A percentile compares a stretch with the other conserved stretches of the same genome.
These are phyloP conservation scores for Fusarium sp. DNA, from an alignment of 2,329 filamentous ascomycete species.

Conservation along the genomic window DNA sequence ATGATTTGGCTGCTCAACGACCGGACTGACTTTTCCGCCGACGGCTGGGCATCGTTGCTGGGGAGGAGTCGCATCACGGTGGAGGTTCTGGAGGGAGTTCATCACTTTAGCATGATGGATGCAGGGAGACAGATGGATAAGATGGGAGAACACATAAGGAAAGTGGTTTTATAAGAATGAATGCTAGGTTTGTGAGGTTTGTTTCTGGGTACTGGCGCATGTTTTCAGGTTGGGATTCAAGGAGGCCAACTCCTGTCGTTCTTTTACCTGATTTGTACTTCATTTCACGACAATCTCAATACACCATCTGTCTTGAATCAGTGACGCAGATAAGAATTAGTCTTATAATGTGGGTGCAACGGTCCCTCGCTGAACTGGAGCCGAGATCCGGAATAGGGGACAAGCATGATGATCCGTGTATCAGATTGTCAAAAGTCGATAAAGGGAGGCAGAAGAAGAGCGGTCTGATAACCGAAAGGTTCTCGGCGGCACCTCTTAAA, in stretches of 20 bases:
- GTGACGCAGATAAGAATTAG: not conserved
- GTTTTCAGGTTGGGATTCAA: not conserved
- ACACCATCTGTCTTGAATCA: not conserved
- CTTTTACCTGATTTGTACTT: conserved; percentile 1
- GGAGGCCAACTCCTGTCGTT: not conserved
- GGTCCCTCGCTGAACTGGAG: not conserved
- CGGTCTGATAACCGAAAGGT: not conserved
- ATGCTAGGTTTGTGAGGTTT: not conserved
- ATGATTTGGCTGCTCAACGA: conserved; percentile 80
- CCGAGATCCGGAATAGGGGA: not conserved
- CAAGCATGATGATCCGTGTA: not conserved
- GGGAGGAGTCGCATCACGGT: conserved; percentile 19
- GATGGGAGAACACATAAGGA: conserved; percentile 24
- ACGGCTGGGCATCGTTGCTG: conserved; percentile 41
- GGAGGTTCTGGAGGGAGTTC: conserved; percentile 24
- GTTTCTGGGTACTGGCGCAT: not conserved
- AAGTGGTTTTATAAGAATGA: not conserved
- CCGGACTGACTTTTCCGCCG: conserved; percentile 70
- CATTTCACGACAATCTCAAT: not conserved
- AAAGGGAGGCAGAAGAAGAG: not conserved
- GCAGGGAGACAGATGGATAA: conserved; percentile 32
- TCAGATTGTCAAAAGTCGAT: not conserved
- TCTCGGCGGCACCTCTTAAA: not conserved
- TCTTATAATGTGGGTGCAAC: not conserved
- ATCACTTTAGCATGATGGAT: conserved; percentile 41